These are phyloP conservation scores for Lasiodiplodia sp. DNA, from an alignment of 2,329 filamentous ascomycete species.

Conservation along the genomic window DNA sequence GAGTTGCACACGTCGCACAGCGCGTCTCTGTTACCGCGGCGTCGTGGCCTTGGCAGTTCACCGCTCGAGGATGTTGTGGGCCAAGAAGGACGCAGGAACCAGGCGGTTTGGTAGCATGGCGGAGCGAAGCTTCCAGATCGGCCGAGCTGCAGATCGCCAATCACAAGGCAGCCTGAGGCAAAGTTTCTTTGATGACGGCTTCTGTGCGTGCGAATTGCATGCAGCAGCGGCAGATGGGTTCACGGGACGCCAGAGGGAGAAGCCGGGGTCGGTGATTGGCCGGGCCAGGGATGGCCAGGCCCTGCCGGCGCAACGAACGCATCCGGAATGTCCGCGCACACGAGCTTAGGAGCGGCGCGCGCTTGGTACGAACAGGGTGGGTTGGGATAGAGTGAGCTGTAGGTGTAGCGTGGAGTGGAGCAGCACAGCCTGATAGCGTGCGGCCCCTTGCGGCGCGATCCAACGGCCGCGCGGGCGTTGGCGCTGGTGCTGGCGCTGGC, in stretches of 20 bases:
- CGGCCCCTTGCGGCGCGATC: constrained; percentile 20
- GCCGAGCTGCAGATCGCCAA: constrained; percentile 23
- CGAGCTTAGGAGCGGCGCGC: constrained; percentile 9
- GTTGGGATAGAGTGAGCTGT: constrained; percentile 26
- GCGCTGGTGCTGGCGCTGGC: not conserved
- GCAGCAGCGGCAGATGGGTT: constrained; percentile 1
- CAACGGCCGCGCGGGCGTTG: constrained; percentile 7
- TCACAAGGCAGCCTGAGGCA: not conserved
- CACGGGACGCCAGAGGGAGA: constrained; percentile 18
- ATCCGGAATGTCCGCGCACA: constrained; percentile 25
- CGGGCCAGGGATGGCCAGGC: not conserved
- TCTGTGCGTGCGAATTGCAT: constrained; percentile 21
- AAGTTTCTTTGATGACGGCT: constrained; percentile 1
- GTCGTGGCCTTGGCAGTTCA: not conserved
- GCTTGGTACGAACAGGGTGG: not conserved
- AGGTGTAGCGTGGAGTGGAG: constrained; percentile 19
- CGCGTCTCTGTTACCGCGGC: constrained; percentile 20
- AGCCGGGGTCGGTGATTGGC: constrained; percentile 18
- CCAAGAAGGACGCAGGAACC: not conserved
- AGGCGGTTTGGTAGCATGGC: constrained; percentile 1
- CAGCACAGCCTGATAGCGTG: not conserved
- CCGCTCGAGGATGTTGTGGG: not conserved
- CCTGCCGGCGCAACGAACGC: constrained; percentile 11
- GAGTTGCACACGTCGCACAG: constrained; percentile 19
- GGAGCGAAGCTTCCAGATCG: constrained; percentile 25